phyloP scores from a whole-genome alignment of 1,284 basidiomycete species.

The Marasmius tenuissimus region DNA sequence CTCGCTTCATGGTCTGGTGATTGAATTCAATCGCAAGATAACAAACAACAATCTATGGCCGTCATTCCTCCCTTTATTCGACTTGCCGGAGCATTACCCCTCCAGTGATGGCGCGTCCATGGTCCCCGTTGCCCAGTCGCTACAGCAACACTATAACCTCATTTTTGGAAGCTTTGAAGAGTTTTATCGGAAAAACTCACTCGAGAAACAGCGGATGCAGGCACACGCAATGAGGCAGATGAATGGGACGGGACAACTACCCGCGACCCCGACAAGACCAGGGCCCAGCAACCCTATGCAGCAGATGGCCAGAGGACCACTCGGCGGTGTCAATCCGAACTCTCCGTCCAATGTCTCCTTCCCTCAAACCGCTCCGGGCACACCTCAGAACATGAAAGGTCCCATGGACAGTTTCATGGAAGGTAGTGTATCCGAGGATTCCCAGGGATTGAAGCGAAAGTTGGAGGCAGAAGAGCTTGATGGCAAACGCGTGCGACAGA shows the following conservation, averaged over 20 bases:
- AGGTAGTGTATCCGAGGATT: constrained; percentile 45
- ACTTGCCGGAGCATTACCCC: constrained; percentile 62
- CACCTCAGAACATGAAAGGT: constrained; percentile 26
- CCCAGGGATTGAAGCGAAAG: constrained; percentile 67
- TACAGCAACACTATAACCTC: constrained; percentile 58
- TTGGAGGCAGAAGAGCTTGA: constrained; percentile 64
- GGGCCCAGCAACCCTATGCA: constrained; percentile 2
- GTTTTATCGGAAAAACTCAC: constrained; percentile 57
- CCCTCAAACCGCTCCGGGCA: constrained; percentile 40
- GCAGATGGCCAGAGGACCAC: neutral
- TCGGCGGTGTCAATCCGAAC: constrained; percentile 20
- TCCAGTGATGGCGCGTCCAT: constrained; percentile 43
- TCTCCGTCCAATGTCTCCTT: constrained; percentile 31
- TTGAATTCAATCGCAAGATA: constrained; percentile 13
- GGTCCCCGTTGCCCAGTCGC: constrained; percentile 44
- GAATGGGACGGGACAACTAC: constrained; percentile 17
- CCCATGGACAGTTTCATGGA: constrained; percentile 21
- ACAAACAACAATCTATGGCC: constrained; percentile 50
- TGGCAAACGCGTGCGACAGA: constrained; percentile 66
- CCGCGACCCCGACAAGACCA: constrained; percentile 9
- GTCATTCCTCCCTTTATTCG: constrained; percentile 51
- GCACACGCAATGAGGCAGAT: constrained; percentile 38
- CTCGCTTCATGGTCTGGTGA: constrained; percentile 3
- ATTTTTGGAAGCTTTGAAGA: constrained; percentile 73
- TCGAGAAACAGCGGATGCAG: constrained; percentile 53